A percentile compares a stretch with the other conserved stretches of the same genome.
Conservation (phyloP, 805 yeast species). For the Tetrapisispora pingtungensis region DNA sequence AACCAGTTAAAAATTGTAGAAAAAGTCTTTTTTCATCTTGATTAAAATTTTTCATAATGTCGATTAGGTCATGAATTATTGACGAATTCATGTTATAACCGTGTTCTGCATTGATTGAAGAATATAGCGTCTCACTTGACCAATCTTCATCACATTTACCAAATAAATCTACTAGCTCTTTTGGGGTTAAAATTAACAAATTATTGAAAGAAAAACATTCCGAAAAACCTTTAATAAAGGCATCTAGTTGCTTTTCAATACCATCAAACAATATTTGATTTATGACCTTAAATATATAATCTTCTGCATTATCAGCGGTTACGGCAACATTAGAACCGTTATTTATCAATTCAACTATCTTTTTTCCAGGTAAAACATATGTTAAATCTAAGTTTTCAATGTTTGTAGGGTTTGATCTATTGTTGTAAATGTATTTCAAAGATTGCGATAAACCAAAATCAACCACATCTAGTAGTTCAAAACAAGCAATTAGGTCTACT, state of each 20-base stretch:
- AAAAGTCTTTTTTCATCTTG: conserved; percentile 55
- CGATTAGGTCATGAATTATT: conserved; percentile 51
- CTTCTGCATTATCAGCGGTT: conserved; percentile 42
- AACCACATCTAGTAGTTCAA: conserved; percentile 37
- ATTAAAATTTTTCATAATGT: conserved; percentile 47
- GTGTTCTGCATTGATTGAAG: conserved; percentile 73
- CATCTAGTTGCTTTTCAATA: conserved; percentile 48
- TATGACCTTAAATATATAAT: conserved; percentile 46
- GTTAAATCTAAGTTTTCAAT: conserved; percentile 45
- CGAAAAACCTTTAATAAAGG: conserved; percentile 74
- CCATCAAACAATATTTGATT: conserved; percentile 57
- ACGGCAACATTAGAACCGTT: conserved; percentile 47
- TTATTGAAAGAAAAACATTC: conserved; percentile 72
- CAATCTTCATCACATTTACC: conserved; percentile 86
- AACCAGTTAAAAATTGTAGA: conserved; percentile 82
- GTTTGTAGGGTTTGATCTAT: conserved; percentile 26
- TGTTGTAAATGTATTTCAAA: conserved; percentile 38
- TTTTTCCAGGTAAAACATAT: conserved; percentile 71
- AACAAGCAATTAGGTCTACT: background rate
- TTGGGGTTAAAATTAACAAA: conserved; percentile 58
- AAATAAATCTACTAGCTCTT: conserved; percentile 60
- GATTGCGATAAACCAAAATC: conserved; percentile 56
- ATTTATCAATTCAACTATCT: conserved; percentile 41
- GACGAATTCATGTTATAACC: conserved; percentile 70
- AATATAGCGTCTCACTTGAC: conserved; percentile 51